These are phyloP conservation scores for Kodamaea nitidulidarum DNA, from an alignment of 805 yeast genomes.

Conservation along the genomic window DNA sequence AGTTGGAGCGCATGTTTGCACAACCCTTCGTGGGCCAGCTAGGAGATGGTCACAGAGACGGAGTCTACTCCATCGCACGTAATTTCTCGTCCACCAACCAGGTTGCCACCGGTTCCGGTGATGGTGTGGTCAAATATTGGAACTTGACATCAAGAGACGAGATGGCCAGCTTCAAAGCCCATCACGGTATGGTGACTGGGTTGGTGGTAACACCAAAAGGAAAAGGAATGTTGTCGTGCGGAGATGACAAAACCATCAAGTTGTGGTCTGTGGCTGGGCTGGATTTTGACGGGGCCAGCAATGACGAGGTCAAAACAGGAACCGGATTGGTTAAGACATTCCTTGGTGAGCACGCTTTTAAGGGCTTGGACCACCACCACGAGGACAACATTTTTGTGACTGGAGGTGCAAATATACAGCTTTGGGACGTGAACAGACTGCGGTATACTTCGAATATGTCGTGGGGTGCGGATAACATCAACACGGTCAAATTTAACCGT, in stretches of 20 bases:
- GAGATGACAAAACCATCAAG: constrained; percentile 85
- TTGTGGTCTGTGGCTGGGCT: constrained; percentile 74
- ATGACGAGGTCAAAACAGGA: constrained; percentile 28
- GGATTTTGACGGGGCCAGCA: constrained; percentile 40
- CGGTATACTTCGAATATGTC: constrained; percentile 73
- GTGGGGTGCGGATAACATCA: constrained; percentile 96
- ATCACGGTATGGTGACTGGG: constrained; percentile 86
- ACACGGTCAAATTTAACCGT: constrained; percentile 77
- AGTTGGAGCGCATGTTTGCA: constrained; percentile 94
- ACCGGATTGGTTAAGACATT: constrained; percentile 72
- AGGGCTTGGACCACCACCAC: constrained; percentile 82
- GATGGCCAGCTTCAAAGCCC: constrained; percentile 75
- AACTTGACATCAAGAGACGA: constrained; percentile 78
- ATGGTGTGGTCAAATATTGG: constrained; percentile 94
- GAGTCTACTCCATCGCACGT: constrained; percentile 83
- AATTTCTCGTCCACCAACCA: constrained; percentile 65
- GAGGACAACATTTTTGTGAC: constrained; percentile 75
- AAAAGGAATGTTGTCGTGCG: constrained; percentile 70
- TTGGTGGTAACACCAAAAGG: constrained; percentile 61
- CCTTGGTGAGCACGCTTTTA: constrained; percentile 79
- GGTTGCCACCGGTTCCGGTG: constrained; percentile 91
- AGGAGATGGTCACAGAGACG: constrained; percentile 94
- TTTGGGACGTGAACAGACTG: constrained; percentile 88
- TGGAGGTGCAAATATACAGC: constrained; percentile 82
- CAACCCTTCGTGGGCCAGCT: constrained; percentile 94